These are phyloP conservation scores for Apiospora malaysiana DNA, from an alignment of 2,329 filamentous ascomycete species.

Conservation along the genomic window DNA sequence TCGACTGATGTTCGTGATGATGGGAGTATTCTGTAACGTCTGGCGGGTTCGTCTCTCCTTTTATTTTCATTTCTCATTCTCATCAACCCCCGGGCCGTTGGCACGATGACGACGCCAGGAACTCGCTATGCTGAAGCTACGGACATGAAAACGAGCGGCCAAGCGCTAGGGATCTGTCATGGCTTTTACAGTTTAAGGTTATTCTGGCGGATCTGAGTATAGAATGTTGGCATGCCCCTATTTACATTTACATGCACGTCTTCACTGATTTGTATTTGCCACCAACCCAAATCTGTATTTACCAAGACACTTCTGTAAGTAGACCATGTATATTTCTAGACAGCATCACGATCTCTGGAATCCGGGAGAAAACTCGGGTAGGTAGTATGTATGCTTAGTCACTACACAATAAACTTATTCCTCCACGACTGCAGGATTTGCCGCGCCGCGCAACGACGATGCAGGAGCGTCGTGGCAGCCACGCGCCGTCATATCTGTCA, in stretches of 20 bases:
- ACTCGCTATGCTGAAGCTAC: neutral
- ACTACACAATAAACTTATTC: neutral
- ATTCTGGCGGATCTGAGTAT: neutral
- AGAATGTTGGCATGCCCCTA: neutral
- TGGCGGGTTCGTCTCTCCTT: neutral
- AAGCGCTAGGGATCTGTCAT: neutral
- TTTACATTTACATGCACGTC: neutral
- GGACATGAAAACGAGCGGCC: neutral
- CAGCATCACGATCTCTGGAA: neutral
- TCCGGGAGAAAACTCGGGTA: neutral
- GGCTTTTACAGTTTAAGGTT: neutral
- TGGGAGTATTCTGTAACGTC: no score
- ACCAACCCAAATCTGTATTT: no score
- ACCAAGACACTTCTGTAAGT: neutral
- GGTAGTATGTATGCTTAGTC: neutral
- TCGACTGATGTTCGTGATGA: no score
- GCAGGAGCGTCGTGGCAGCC: conserved; percentile 3
- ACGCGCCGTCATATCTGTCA: neutral
- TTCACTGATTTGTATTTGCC: no score
- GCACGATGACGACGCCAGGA: neutral
- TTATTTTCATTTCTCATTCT: neutral
- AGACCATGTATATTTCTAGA: neutral
- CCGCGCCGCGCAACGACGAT: neutral
- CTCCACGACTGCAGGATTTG: neutral
- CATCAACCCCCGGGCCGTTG: neutral